phyloP scores from a whole-genome alignment of 2,329 filamentous ascomycete species.

The Xylogone sp. region DNA sequence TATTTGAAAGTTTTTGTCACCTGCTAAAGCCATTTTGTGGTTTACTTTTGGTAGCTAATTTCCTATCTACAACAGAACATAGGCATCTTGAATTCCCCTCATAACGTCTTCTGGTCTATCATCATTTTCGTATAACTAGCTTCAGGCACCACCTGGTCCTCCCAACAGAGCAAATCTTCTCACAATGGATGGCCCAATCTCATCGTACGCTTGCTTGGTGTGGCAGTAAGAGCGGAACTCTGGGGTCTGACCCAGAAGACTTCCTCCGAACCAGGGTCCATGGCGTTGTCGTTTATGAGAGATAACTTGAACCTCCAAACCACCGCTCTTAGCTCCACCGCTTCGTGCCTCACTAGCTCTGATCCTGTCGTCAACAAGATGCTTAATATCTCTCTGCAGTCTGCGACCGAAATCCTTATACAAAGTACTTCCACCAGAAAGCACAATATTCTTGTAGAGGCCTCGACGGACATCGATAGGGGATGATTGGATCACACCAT shows the following conservation, averaged over 20 bases:
- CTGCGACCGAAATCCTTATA: constrained; percentile 98
- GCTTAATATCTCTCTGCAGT: constrained; percentile 94
- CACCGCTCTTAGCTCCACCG: constrained; percentile 88
- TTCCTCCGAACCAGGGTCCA: constrained; percentile 97
- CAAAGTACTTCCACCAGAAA: constrained; percentile 92
- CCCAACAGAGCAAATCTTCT: constrained; percentile 90
- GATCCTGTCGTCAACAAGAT: constrained; percentile 90
- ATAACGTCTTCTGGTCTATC: not conserved
- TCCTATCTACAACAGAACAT: not conserved
- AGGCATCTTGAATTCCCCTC: not conserved
- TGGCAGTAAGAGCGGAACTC: constrained; percentile 99
- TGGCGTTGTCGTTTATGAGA: constrained; percentile 96
- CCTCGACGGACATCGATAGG: constrained; percentile 96
- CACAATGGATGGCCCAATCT: constrained; percentile 93
- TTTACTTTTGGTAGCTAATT: not conserved
- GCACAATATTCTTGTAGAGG: constrained; percentile 98
- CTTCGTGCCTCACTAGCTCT: constrained; percentile 87
- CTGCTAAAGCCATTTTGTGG: not conserved
- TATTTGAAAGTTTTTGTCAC: not conserved
- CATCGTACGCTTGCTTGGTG: constrained; percentile 78
- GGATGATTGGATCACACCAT: constrained; percentile 94
- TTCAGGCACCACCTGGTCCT: constrained; percentile 76
- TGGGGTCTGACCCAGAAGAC: constrained; percentile 91
- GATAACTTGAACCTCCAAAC: constrained; percentile 94
- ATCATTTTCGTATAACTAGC: not conserved